These are phyloP conservation scores for Penicillium brasilianum DNA, from an alignment of 2,329 filamentous ascomycete genomes.

Conservation along the genomic window DNA sequence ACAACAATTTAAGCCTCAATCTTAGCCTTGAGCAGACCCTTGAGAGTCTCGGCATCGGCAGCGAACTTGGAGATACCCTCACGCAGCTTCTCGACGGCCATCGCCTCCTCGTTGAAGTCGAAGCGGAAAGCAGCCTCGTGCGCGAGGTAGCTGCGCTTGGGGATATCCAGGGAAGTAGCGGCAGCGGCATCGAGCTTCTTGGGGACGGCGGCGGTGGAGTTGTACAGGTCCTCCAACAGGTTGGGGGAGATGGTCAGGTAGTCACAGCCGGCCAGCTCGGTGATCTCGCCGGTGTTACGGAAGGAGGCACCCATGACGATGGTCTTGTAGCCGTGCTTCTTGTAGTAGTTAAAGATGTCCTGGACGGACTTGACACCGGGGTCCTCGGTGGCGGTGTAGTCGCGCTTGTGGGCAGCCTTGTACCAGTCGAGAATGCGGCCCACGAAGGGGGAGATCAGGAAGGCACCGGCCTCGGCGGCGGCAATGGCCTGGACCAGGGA, in stretches of 20 bases:
- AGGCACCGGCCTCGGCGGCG: conserved; percentile 91
- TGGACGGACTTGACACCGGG: conserved; percentile 94
- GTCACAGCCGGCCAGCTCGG: conserved; percentile 95
- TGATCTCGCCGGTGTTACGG: conserved; percentile 95
- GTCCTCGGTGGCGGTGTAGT: conserved; percentile 87
- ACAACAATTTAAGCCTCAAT: conserved; percentile 56
- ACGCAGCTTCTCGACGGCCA: conserved; percentile 98
- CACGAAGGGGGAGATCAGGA: conserved; percentile 98
- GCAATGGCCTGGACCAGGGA: conserved; percentile 92
- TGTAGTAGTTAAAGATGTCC: conserved; percentile 99
- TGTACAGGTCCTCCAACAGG: conserved; percentile 91
- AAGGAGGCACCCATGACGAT: conserved; percentile 99
- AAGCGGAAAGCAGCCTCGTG: conserved; percentile 93
- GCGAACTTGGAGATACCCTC: conserved; percentile 99
- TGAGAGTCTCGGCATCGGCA: conserved; percentile 90
- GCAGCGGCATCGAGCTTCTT: conserved; percentile 83
- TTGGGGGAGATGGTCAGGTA: conserved; percentile 98
- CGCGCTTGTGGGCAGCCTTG: conserved; percentile 95
- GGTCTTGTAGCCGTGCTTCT: conserved; percentile 99
- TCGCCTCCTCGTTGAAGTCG: conserved; percentile 99
- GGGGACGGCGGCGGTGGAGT: conserved; percentile 79
- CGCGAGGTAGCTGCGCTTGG: conserved; percentile 89
- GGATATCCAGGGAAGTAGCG: conserved; percentile 72
- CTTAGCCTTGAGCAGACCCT: conserved; percentile 90
- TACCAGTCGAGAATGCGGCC: conserved; percentile 99